Percentiles rank a stretch among this genome's conserved stretches.
Conservation (phyloP, 805 yeast genomes). For the Candida bentonensis region DNA sequence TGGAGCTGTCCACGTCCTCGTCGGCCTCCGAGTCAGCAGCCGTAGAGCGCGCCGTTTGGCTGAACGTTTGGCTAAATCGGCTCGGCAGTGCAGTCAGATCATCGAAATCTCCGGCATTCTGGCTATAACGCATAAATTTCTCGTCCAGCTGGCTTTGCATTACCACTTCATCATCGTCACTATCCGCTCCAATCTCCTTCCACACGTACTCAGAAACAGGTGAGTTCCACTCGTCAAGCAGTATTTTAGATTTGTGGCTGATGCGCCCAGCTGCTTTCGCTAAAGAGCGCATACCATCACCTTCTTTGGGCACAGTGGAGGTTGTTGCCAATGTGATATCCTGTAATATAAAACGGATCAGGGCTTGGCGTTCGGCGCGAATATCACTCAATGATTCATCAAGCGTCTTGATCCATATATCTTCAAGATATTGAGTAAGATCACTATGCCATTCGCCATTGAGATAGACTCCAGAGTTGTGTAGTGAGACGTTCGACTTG, state of each 20-base stretch:
- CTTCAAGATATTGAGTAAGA: not conserved
- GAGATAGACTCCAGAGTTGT: too few relatives aligned
- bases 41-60: too few relatives aligned
- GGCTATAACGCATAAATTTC: not conserved
- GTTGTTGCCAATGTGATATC: not conserved
- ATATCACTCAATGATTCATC: not conserved
- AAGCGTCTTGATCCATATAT: not conserved
- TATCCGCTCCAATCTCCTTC: slow-evolving; percentile 2
- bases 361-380: not conserved
- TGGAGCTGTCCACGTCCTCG: too few relatives aligned
- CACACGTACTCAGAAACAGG: slow-evolving; percentile 4
- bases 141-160: slow-evolving; percentile 1
- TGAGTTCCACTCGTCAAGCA: slow-evolving; percentile 7
- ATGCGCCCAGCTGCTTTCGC: not conserved
- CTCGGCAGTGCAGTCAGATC: not conserved
- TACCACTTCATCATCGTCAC: slow-evolving; percentile 1
- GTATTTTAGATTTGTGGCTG: not conserved
- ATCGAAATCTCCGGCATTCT: not conserved
- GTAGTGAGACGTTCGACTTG: too few relatives aligned
- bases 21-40: too few relatives aligned
- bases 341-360: not conserved
- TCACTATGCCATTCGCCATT: too few relatives aligned
- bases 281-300: not conserved
- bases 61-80: not conserved
- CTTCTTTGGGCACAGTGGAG: not conserved